These are phyloP conservation scores for Metroxylon sagu DNA, from an alignment of 176 grass and related monocot species.

Conservation along the genomic window DNA sequence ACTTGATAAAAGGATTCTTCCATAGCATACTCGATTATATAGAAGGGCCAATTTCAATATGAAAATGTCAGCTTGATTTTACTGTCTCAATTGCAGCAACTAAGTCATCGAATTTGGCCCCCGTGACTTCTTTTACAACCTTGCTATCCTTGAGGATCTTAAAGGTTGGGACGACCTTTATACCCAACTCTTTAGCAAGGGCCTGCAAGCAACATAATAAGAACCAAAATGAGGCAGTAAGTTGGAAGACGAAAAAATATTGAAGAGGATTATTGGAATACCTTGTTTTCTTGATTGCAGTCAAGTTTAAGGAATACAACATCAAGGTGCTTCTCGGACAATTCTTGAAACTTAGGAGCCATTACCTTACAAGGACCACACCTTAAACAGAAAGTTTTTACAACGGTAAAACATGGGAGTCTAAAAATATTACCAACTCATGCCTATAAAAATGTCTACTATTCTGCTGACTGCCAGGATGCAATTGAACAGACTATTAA, in stretches of 20 bases:
- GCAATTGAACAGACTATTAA: no score
- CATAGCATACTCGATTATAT: no score
- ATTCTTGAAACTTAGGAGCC: slow-evolving; percentile 65
- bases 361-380: slow-evolving; percentile 96
- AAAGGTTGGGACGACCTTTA: slow-evolving; percentile 86
- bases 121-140: slow-evolving; percentile 80
- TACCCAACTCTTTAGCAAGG: slow-evolving; percentile 76
- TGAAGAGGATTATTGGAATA: slow-evolving; percentile 13
- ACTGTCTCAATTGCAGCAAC: slow-evolving; percentile 42
- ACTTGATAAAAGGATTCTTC: no score
- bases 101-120: slow-evolving; percentile 81
- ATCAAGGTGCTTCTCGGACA: slow-evolving; percentile 80
- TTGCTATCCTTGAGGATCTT: slow-evolving; percentile 86
- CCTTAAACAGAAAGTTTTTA: slow-evolving; percentile 27
- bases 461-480: no score
- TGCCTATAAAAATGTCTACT: no score
- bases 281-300: slow-evolving; percentile 93
- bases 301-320: slow-evolving; percentile 94
- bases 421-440: no score
- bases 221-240: not conserved
- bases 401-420: no score
- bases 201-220: slow-evolving; percentile 33
- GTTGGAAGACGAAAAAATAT: slow-evolving; percentile 1
- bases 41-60: no score
- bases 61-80: slow-evolving; percentile 49